Conservation (phyloP, 495 filamentous ascomycete genomes). For the Tuber borchii region DNA sequence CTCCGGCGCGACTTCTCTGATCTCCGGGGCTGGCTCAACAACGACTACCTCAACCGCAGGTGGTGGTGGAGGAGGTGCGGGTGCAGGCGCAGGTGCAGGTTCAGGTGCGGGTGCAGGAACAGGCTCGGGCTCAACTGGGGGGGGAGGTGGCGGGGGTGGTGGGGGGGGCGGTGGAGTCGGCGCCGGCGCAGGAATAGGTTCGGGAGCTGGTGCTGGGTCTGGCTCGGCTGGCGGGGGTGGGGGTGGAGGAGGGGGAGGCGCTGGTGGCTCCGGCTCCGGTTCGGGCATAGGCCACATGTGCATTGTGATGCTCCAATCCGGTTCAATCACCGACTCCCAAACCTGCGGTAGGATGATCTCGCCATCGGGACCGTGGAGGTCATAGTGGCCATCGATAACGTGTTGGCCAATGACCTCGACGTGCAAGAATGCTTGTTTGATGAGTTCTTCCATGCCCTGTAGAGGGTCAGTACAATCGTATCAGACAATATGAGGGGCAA, state of each 20-base stretch:
- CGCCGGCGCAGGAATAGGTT: conserved; percentile 16
- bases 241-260: conserved; percentile 15
- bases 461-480: conserved; percentile 14
- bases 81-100: conserved; percentile 21
- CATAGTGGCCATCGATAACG: conserved; percentile 49
- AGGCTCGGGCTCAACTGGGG: conserved; percentile 20
- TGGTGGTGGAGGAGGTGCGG: conserved; percentile 25
- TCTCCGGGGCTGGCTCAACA: conserved; percentile 12
- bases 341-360: conserved; percentile 50
- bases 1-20: conserved; percentile 10
- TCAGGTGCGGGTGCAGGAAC: conserved; percentile 13
- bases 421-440: conserved; percentile 48
- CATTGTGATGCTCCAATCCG: conserved; percentile 78
- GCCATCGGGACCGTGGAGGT: conserved; percentile 47
- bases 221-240: conserved; percentile 23
- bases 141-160: conserved; percentile 17
- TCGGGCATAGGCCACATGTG: conserved; percentile 87
- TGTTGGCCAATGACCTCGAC: conserved; percentile 49
- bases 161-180: conserved; percentile 23
- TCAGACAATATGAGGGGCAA: conserved; percentile 2
- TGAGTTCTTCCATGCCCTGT: conserved; percentile 53
- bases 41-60: conserved; percentile 16
- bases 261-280: conserved; percentile 33
- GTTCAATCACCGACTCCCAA: conserved; percentile 51
- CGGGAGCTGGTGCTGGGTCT: conserved; percentile 14